phyloP scores from a whole-genome alignment of 2,329 filamentous ascomycete genomes.

The Seiridium unicorne region DNA sequence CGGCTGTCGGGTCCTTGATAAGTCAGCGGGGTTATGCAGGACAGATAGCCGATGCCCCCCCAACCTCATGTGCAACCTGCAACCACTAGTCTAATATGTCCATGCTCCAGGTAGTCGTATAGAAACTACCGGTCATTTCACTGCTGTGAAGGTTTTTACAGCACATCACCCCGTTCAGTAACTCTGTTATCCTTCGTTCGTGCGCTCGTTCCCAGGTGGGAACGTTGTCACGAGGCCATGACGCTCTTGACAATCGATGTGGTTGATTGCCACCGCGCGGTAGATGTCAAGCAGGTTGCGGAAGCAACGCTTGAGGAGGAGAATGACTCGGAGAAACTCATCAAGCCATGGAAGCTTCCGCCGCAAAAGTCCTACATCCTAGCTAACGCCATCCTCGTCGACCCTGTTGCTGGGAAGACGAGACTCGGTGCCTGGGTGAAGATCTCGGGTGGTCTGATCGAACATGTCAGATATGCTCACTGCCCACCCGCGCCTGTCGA shows the following conservation, averaged over 20 bases:
- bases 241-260: not conserved
- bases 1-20: not conserved
- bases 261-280: not conserved
- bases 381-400: conserved; percentile 41
- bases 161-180: too few relatives aligned
- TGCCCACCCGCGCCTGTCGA: conserved; percentile 16
- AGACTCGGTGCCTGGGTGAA: conserved; percentile 27
- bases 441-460: conserved; percentile 33
- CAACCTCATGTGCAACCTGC: too few relatives aligned
- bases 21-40: not conserved
- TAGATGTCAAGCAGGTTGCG: not conserved
- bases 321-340: conserved; percentile 14
- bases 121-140: too few relatives aligned
- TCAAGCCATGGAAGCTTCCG: conserved; percentile 35
- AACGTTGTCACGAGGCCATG: not conserved
- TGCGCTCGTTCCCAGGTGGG: not conserved
- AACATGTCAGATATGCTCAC: conserved; percentile 14
- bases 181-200: too few relatives aligned
- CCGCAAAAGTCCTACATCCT: conserved; percentile 33
- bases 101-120: too few relatives aligned
- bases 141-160: too few relatives aligned
- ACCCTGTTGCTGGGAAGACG: conserved; percentile 33
- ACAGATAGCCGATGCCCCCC: not conserved
- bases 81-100: too few relatives aligned
- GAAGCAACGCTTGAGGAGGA: not conserved